These are phyloP conservation scores for Pyronema omphalodes DNA, from an alignment of 495 filamentous ascomycete species.

Conservation along the genomic window DNA sequence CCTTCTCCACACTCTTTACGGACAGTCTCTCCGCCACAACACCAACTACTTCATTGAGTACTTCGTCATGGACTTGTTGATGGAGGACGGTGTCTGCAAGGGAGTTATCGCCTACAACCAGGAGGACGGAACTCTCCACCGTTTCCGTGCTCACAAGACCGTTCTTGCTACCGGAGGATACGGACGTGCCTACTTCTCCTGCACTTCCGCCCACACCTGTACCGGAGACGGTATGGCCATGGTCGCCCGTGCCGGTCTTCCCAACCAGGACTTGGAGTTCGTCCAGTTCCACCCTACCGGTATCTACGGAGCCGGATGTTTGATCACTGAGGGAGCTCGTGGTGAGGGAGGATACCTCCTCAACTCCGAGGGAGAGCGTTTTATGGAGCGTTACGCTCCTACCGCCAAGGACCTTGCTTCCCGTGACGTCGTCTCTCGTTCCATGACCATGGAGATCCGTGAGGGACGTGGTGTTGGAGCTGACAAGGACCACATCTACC, in stretches of 20 bases:
- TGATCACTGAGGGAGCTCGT: conserved; percentile 96
- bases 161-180: conserved; percentile 93
- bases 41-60: conserved; percentile 99
- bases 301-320: conserved; percentile 94
- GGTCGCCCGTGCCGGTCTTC: conserved; percentile 92
- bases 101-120: conserved; percentile 95
- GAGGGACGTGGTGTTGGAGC: conserved; percentile 89
- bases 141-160: conserved; percentile 88
- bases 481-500: conserved; percentile 94
- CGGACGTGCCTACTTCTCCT: conserved; percentile 92
- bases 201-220: conserved; percentile 93
- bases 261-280: conserved; percentile 98
- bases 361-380: conserved; percentile 91
- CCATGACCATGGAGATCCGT: conserved; percentile 94
- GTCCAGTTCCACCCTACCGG: conserved; percentile 99
- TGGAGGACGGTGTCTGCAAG: conserved; percentile 89
- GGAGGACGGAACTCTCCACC: conserved; percentile 91
- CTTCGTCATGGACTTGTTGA: conserved; percentile 88
- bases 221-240: conserved; percentile 98
- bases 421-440: conserved; percentile 86
- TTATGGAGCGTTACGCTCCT: conserved; percentile 97
- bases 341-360: conserved; percentile 96
- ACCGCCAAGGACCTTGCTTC: conserved; percentile 91
- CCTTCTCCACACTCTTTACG: conserved; percentile 91
- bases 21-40: conserved; percentile 89